These are phyloP conservation scores for Fusarium veterinarium DNA, from an alignment of 2,329 filamentous ascomycete genomes.

Conservation along the genomic window DNA sequence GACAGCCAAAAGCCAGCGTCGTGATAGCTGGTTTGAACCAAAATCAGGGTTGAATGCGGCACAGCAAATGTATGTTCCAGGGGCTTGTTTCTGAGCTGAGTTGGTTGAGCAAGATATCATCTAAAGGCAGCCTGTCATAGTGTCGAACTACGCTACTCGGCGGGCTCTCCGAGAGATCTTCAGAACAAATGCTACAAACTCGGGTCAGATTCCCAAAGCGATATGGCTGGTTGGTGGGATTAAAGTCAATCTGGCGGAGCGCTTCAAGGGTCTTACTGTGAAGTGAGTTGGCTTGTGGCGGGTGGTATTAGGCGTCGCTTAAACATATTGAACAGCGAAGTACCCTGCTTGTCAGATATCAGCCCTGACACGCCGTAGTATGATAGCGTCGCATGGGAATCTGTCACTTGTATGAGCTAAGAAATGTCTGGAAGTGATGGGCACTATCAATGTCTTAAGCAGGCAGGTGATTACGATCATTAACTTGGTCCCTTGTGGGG, in stretches of 20 bases:
- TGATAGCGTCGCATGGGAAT: slow-evolving; percentile 41
- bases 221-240: slow-evolving; percentile 27
- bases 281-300: slow-evolving; percentile 7
- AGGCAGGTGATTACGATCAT: slow-evolving; percentile 10
- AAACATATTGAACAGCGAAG: slow-evolving; percentile 14
- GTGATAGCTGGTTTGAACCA: not conserved
- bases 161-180: slow-evolving; percentile 29
- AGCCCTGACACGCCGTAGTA: slow-evolving; percentile 26
- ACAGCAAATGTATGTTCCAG: slow-evolving; percentile 8
- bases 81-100: slow-evolving; percentile 9
- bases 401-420: slow-evolving; percentile 39
- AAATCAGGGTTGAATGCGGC: slow-evolving; percentile 19
- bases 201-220: slow-evolving; percentile 38
- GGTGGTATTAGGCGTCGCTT: slow-evolving; percentile 16
- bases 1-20: not conserved
- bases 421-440: slow-evolving; percentile 26
- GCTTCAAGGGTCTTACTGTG: slow-evolving; percentile 26
- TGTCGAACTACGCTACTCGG: not conserved
- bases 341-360: slow-evolving; percentile 32
- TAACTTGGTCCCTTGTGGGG: slow-evolving; percentile 12
- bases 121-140: slow-evolving; percentile 1
- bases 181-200: slow-evolving; percentile 15
- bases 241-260: slow-evolving; percentile 21
- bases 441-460: slow-evolving; percentile 4
- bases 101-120: slow-evolving; percentile 7